These are phyloP conservation scores for Zopfochytrium polystomum DNA, from an alignment of 371 early-diverging fungal species.

Conservation along the genomic window DNA sequence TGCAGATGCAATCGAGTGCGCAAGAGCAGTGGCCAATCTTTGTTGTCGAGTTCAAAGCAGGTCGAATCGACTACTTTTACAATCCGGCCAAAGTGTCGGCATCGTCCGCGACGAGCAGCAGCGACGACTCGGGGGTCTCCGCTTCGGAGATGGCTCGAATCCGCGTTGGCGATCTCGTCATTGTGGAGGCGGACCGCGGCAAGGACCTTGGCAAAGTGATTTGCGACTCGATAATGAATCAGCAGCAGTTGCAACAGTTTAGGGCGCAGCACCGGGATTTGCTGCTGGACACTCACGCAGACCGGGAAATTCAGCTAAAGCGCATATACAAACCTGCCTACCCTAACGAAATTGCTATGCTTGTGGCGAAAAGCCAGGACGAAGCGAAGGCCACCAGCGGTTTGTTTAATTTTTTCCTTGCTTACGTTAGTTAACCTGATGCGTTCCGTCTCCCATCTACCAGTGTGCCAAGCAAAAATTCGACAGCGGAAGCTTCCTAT, in stretches of 20 bases:
- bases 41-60: slow-evolving; percentile 75
- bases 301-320: slow-evolving; percentile 79
- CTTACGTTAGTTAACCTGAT: background rate
- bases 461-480: slow-evolving; percentile 81
- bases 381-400: slow-evolving; percentile 78
- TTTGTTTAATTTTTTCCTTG: slow-evolving; percentile 3
- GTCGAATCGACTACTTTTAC: slow-evolving; percentile 75
- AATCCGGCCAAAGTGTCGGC: too few species aligned
- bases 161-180: slow-evolving; percentile 73
- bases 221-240: slow-evolving; percentile 54
- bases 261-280: slow-evolving; percentile 50
- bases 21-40: slow-evolving; percentile 54
- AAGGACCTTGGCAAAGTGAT: slow-evolving; percentile 88
- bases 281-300: slow-evolving; percentile 39
- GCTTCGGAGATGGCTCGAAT: slow-evolving; percentile 38
- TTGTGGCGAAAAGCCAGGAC: slow-evolving; percentile 74
- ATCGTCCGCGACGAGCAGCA: too few species aligned
- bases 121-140: slow-evolving; percentile 61
- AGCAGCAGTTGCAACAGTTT: slow-evolving; percentile 53
- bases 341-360: slow-evolving; percentile 68
- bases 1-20: slow-evolving; percentile 32
- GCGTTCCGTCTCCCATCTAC: too few species aligned
- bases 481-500: slow-evolving; percentile 83
- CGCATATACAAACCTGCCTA: slow-evolving; percentile 80
- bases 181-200: slow-evolving; percentile 96